Conservation (phyloP, 306 rosid species). For the Carpinus viminea region DNA sequence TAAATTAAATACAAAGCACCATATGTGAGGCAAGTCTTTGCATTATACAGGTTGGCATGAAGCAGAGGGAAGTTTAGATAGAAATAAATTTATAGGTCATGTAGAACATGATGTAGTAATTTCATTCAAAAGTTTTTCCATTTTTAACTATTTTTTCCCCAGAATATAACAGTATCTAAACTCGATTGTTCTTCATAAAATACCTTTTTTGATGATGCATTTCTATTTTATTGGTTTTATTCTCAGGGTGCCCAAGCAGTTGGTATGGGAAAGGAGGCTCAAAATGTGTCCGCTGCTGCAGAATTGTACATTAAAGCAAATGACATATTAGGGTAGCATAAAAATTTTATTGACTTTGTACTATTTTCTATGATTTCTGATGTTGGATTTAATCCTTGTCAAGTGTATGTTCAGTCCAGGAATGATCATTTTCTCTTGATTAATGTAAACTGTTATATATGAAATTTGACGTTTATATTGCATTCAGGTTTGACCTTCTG, state of each 20-base stretch:
- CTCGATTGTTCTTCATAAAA: neutral
- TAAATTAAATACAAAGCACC: neutral
- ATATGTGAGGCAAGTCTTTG: neutral
- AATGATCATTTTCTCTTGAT: neutral
- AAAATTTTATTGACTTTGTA: neutral
- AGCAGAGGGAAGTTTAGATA: neutral
- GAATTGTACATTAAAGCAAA: constrained; percentile 75
- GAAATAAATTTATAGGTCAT: neutral
- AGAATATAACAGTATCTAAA: no score
- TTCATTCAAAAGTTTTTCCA: neutral
- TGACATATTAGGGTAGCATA: constrained; percentile 70
- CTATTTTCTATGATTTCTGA: constrained; percentile 2
- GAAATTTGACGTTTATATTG: neutral
- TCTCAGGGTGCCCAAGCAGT: constrained; percentile 92
- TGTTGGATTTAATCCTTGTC: neutral
- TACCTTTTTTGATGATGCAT: neutral
- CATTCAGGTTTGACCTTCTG: constrained; percentile 87
- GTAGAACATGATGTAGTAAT: neutral
- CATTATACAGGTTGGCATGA: no score
- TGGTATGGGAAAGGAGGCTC: constrained; percentile 98
- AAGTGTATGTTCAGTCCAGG: neutral
- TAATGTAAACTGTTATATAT: neutral
- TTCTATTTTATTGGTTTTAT: constrained; percentile 14
- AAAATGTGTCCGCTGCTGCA: constrained; percentile 72
- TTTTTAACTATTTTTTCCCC: no score